A percentile compares a stretch with the other conserved stretches of the same genome.
Evolutionary conservation across 2,329 filamentous ascomycete species (phyloP).

Genomic region (Hirsutella minnesotensis): DNA sequence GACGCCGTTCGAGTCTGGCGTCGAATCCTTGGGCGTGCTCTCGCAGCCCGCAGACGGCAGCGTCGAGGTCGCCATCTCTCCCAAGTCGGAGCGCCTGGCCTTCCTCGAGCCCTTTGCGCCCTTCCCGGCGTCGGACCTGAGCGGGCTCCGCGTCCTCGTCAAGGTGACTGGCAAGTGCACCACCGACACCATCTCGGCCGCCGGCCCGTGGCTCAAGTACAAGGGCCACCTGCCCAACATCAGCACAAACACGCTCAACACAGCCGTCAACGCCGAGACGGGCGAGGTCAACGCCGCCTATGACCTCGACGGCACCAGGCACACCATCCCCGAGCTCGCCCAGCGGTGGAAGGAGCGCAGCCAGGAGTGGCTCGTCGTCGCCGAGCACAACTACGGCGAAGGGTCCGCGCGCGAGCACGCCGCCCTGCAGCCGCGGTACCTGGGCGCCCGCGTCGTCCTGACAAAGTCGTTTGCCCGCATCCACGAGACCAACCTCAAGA

Average conservation of each 20-base stretch:
- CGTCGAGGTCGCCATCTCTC: slow-evolving; percentile 65
- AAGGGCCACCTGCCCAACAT: slow-evolving; percentile 99
- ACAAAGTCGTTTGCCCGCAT: slow-evolving; percentile 84
- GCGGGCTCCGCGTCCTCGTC: slow-evolving; percentile 74
- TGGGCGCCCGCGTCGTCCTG: slow-evolving; percentile 74
- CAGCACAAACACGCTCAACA: slow-evolving; percentile 92
- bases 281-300: slow-evolving; percentile 88
- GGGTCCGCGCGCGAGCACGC: slow-evolving; percentile 84
- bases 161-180: slow-evolving; percentile 98
- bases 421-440: slow-evolving; percentile 80
- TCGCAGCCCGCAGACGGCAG: slow-evolving; percentile 59
- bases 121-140: slow-evolving; percentile 68
- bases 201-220: slow-evolving; percentile 97
- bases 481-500: slow-evolving; percentile 93
- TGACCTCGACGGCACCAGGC: slow-evolving; percentile 63
- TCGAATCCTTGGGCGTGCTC: slow-evolving; percentile 60
- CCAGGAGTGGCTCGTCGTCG: slow-evolving; percentile 83
- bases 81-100: slow-evolving; percentile 81
- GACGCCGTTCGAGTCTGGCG: slow-evolving; percentile 64
- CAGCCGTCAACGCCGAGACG: slow-evolving; percentile 83
- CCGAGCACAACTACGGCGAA: slow-evolving; percentile 96
- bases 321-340: slow-evolving; percentile 79
- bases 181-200: slow-evolving; percentile 95
- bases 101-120: slow-evolving; percentile 80
- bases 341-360: slow-evolving; percentile 67